These are phyloP conservation scores for Diaporthe ilicicola DNA, from an alignment of 2,329 filamentous ascomycete species.

Conservation along the genomic window DNA sequence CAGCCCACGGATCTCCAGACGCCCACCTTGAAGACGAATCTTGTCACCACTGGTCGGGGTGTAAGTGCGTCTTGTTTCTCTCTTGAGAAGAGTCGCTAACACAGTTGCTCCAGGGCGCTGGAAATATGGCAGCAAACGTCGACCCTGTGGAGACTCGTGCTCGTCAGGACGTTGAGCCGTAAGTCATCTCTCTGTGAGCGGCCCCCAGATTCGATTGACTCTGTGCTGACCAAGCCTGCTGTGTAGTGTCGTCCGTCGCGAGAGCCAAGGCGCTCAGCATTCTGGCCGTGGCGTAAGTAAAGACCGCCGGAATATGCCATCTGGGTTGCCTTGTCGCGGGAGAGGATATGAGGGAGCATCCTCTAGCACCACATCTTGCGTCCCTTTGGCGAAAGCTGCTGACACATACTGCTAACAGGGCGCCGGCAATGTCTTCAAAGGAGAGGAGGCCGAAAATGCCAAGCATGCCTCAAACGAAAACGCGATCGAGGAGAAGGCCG, in stretches of 20 bases:
- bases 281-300: slow-evolving; percentile 67
- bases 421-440: slow-evolving; percentile 73
- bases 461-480: slow-evolving; percentile 39
- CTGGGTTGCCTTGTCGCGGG: neutral
- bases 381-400: neutral
- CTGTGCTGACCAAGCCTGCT: slow-evolving; percentile 27
- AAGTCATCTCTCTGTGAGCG: slow-evolving; percentile 43
- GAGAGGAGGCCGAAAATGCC: slow-evolving; percentile 49
- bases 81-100: neutral
- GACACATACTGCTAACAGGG: slow-evolving; percentile 48
- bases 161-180: slow-evolving; percentile 84
- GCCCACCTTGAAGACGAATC: slow-evolving; percentile 81
- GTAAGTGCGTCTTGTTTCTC: neutral
- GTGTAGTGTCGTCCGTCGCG: slow-evolving; percentile 62
- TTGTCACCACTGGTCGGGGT: slow-evolving; percentile 84
- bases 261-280: slow-evolving; percentile 68
- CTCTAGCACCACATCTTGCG: neutral
- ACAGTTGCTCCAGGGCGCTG: slow-evolving; percentile 62
- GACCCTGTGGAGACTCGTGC: slow-evolving; percentile 78
- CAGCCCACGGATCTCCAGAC: slow-evolving; percentile 76
- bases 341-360: neutral
- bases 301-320: neutral
- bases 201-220: slow-evolving; percentile 38
- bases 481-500: slow-evolving; percentile 44
- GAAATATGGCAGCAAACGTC: slow-evolving; percentile 83